These are phyloP conservation scores for Nepenthes alata DNA, from an alignment of 179 eudicot species.

Conservation along the genomic window DNA sequence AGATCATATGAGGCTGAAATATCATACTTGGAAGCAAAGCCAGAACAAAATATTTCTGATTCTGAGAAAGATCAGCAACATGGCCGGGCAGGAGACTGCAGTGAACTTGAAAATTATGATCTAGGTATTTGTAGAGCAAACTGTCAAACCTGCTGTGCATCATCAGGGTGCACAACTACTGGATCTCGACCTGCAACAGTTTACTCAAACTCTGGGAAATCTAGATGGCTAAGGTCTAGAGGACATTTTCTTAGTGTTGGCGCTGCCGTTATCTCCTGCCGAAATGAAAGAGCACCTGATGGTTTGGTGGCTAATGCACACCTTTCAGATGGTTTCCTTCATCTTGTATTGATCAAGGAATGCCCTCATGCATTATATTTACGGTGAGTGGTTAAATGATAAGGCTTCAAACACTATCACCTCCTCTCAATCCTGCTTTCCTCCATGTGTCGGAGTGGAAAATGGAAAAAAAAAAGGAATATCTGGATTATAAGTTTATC, in stretches of 20 bases:
- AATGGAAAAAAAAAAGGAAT: background rate
- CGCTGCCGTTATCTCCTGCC: conserved; percentile 88
- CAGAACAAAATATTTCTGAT: conserved; percentile 23
- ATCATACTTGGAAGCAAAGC: conserved; percentile 54
- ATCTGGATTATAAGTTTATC: too few species aligned
- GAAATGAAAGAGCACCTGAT: conserved; percentile 96
- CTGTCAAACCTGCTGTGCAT: conserved; percentile 44
- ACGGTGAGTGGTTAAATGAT: conserved; percentile 35
- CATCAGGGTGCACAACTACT: background rate
- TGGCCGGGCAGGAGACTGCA: conserved; percentile 18
- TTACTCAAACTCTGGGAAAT: conserved; percentile 17
- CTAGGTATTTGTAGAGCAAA: conserved; percentile 55
- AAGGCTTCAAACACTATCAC: too few species aligned
- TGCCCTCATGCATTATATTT: conserved; percentile 79
- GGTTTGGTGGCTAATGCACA: conserved; percentile 98
- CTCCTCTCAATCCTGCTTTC: too few species aligned
- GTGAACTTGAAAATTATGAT: conserved; percentile 28
- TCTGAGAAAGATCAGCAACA: conserved; percentile 20
- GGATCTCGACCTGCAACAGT: conserved; percentile 9
- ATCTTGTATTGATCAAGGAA: conserved; percentile 70
- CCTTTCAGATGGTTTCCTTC: conserved; percentile 84
- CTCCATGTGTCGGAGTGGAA: background rate
- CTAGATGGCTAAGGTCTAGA: conserved; percentile 52
- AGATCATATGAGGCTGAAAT: conserved; percentile 95
- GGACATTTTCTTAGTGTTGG: conserved; percentile 83